These are phyloP conservation scores for cucumber (Cucumis sativus) DNA, from an alignment of 306 rosid genomes.

Conservation along the genomic window DNA sequence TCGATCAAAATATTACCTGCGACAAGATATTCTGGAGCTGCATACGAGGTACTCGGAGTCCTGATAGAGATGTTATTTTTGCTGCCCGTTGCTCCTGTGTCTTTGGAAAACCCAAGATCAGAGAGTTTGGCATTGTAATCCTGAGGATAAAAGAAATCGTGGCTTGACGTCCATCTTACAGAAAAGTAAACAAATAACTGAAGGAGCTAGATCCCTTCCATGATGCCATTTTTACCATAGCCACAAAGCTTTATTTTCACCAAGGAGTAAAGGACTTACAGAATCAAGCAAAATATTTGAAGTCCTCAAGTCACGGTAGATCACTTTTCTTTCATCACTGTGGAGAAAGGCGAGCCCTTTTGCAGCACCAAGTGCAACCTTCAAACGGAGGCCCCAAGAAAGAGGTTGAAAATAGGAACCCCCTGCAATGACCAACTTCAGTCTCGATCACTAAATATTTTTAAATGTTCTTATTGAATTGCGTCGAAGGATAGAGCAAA, in stretches of 20 bases:
- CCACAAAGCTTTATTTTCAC: not conserved
- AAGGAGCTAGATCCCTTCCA: not conserved
- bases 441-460: not conserved
- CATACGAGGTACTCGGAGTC: slow-evolving; percentile 48
- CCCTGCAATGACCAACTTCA: slow-evolving; percentile 22
- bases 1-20: slow-evolving; percentile 24
- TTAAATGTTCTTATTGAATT: not conserved
- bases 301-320: slow-evolving; percentile 56
- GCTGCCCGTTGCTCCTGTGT: slow-evolving; percentile 40
- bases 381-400: slow-evolving; percentile 56
- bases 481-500: not conserved
- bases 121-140: slow-evolving; percentile 45
- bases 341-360: slow-evolving; percentile 67
- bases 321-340: slow-evolving; percentile 36
- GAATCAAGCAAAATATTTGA: slow-evolving; percentile 56
- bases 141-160: slow-evolving; percentile 18
- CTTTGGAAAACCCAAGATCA: slow-evolving; percentile 63
- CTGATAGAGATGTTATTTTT: slow-evolving; percentile 49
- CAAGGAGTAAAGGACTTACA: slow-evolving; percentile 16
- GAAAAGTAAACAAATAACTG: not conserved
- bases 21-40: slow-evolving; percentile 58
- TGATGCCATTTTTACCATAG: not conserved
- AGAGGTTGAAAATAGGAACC: slow-evolving; percentile 64
- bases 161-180: not conserved
- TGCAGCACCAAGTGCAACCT: slow-evolving; percentile 65